phyloP scores from a whole-genome alignment of 2,329 filamentous ascomycete genomes.

The Periconia sp. region DNA sequence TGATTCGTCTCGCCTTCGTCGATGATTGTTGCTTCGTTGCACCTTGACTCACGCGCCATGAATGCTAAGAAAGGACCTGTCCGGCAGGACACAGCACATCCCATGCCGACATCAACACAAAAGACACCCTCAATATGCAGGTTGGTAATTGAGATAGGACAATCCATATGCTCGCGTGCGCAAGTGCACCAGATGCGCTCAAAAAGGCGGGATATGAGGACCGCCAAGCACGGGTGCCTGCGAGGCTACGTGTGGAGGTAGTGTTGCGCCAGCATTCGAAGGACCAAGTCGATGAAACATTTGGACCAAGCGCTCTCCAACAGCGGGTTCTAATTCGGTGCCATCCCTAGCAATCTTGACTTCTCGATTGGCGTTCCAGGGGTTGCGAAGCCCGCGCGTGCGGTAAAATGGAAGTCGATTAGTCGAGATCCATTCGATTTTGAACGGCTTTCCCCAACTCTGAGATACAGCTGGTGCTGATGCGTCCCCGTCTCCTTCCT shows the following conservation, averaged over 20 bases:
- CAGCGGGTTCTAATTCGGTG: slow-evolving; percentile 83
- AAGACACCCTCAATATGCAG: neutral
- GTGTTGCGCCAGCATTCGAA: slow-evolving; percentile 23
- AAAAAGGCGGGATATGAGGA: slow-evolving; percentile 31
- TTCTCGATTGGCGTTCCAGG: slow-evolving; percentile 93
- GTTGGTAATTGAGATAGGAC: neutral
- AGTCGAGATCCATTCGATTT: slow-evolving; percentile 86
- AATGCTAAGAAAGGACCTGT: slow-evolving; percentile 7
- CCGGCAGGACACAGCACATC: slow-evolving; percentile 12
- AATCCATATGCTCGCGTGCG: neutral
- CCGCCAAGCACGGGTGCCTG: slow-evolving; percentile 15
- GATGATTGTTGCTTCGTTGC: slow-evolving; percentile 18
- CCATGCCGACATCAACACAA: too few species aligned
- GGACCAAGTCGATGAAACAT: slow-evolving; percentile 64
- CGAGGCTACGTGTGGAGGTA: slow-evolving; percentile 6
- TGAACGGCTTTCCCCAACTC: slow-evolving; percentile 88
- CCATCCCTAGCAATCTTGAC: slow-evolving; percentile 96
- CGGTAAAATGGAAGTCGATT: slow-evolving; percentile 83
- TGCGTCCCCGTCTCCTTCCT: slow-evolving; percentile 41
- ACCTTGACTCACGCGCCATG: neutral
- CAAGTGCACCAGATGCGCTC: slow-evolving; percentile 1
- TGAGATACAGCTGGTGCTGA: slow-evolving; percentile 49
- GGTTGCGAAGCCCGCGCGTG: slow-evolving; percentile 83
- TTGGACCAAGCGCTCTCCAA: slow-evolving; percentile 74
- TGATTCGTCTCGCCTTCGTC: slow-evolving; percentile 10